Evolutionary conservation across 2,329 filamentous ascomycete genomes (phyloP), one percentile per base, ranked within the genome.

Genomic region (Chaetomium strumarium): DNA sequence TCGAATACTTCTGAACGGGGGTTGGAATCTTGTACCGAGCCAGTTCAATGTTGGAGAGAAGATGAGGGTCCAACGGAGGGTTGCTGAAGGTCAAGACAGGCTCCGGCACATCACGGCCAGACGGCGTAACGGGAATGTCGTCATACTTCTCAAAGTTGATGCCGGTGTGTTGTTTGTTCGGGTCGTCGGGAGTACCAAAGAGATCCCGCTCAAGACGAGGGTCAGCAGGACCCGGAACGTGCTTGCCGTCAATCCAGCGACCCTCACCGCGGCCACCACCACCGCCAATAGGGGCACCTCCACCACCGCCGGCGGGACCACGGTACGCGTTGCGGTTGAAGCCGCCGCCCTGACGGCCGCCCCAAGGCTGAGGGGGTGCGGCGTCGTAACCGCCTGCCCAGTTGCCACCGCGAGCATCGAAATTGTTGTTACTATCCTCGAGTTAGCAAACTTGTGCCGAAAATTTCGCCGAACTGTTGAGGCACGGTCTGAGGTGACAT

Each of bases 131-230:
- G 51, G 93, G 93, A 62, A 99, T 99, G 72, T 99, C 93, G 68
- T 99, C 93, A 75, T 99, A 99, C 80, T 99, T 99, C 77, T 96
- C 86, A 70, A 99, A 99, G 82, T 99, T 99, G 86, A 99, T 97
- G 73, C 93, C 93, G 33, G 90, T 96, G 67, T 95, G 88, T 72
- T 96, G 88, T 80, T 96, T 97, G 62, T 86, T 84, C 58, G 92
- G 90, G 67, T 97, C 93, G 71, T 97, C 92, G 63, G 85, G 77
- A 46, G 86, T 78, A 66, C 93, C 93, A 70, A 96, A 99, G 48
- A 99, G 86, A 68, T 99, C 93, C 64, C 91, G 91, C 81, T 99
- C 93, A 43, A 95, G 62, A 63, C 92, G 90, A 59, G 85, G 80
- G 76, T 97, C 97, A 63, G 85, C 72, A 58, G 91, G 90, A 53